phyloP scores from a whole-genome alignment of 306 rosid genomes.

The Lupinus albus region DNA sequence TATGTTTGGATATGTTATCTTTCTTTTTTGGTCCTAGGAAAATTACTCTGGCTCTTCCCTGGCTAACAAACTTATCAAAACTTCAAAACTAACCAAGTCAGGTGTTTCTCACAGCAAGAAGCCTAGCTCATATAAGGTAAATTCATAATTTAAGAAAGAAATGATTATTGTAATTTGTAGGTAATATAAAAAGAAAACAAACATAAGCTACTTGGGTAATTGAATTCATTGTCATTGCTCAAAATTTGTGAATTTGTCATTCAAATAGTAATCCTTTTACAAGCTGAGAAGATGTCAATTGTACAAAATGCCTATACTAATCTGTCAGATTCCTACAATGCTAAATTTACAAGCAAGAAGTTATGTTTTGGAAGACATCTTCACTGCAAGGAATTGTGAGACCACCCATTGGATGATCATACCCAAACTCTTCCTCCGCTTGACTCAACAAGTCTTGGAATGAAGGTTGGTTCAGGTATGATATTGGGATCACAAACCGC shows the following conservation, averaged over 20 bases:
- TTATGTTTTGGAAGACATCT: conserved; percentile 33
- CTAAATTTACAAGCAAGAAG: conserved; percentile 24
- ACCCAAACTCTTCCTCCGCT: conserved; percentile 52
- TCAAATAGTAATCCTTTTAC: background rate
- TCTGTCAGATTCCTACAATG: background rate
- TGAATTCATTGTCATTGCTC: background rate
- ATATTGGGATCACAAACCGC: conserved; percentile 48
- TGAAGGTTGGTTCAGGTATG: conserved; percentile 50
- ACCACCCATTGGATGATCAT: conserved; percentile 57
- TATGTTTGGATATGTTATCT: no score
- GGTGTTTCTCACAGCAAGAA: background rate
- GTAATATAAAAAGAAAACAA: background rate
- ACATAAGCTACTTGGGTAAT: no score
- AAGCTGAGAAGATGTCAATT: background rate
- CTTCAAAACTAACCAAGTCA: background rate
- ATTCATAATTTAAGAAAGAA: background rate
- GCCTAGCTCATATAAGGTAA: background rate
- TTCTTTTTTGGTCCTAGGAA: background rate
- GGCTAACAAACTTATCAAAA: background rate
- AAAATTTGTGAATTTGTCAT: background rate
- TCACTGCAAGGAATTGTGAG: conserved; percentile 53
- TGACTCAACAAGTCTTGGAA: conserved; percentile 44
- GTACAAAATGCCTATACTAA: conserved; percentile 7
- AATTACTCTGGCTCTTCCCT: background rate
- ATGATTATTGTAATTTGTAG: background rate